Base-by-base conservation (phyloP, 1,139 yeast genomes). In the Scheffersomyces cryptocercus region DNA sequence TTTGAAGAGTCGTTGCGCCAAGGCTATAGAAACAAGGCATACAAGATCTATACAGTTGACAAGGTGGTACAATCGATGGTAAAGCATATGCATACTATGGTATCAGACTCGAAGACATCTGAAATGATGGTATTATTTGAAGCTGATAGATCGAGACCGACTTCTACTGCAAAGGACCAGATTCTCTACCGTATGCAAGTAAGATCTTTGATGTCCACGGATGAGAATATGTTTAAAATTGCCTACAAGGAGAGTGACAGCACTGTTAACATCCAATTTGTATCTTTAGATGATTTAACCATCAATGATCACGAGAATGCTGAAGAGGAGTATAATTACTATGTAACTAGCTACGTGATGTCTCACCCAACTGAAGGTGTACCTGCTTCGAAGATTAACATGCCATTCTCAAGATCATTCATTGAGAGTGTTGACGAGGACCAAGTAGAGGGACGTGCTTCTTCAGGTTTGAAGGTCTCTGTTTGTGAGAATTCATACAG, bases 351-450 rank as follows among this genome's bases (percentile, higher is more conserved):
- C 39, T 93, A 86, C 64, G 81, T 93, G 39, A 86, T 93, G 88
- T 86, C 96, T 5, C 95, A 89, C 56, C 98, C 99, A 34, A 93
- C 99, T 2, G 99, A 93, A 65, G 98, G 98, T 29, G 87, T 95
- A 16, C 84, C 91, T n/a, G 82, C 88, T n/a, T 82, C 87, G 29
- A 82, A 80, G 49, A 75, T 89, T 43, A 76, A 75, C 47, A 73
- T 86, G 69, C 96, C 96, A 38, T 88, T 88, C 62, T 68, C 85
- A 44, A 85, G 81, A 52, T 70, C 84, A 9, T 79, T 79, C 42
- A 64, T 83, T 44, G 87, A 81, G 38, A 73, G 69, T 35, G 80
- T 79, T 26, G 82, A 73, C 33, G 84, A 79, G 50, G 84, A 77
- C n/a, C 73, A 69, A 50, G 79, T 86, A 38, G 85, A 81, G 44